These are phyloP conservation scores for Boeremia exigua DNA, from an alignment of 2,329 filamentous ascomycete genomes.

Conservation along the genomic window DNA sequence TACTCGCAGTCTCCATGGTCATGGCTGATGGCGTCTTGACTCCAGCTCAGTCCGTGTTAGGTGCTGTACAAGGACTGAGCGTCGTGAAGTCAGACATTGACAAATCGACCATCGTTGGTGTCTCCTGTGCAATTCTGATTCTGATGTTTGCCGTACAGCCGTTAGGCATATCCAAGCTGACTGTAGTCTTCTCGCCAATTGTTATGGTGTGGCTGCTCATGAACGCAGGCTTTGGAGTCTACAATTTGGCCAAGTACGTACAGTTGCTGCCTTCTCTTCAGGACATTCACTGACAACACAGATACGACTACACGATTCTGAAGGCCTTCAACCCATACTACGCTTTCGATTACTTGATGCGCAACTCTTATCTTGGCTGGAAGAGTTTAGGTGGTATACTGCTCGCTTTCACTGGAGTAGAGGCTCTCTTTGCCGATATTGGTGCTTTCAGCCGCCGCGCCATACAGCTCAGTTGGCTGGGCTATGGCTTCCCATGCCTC, in stretches of 20 bases:
- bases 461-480: constrained; percentile 76
- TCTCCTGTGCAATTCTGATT: constrained; percentile 69
- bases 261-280: not conserved
- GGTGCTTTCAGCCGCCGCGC: constrained; percentile 73
- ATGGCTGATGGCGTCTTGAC: constrained; percentile 72
- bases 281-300: not conserved
- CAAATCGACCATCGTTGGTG: constrained; percentile 65
- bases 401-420: constrained; percentile 76
- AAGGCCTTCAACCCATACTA: constrained; percentile 63
- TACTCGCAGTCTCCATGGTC: constrained; percentile 71
- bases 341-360: constrained; percentile 65
- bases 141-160: constrained; percentile 70
- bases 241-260: constrained; percentile 47
- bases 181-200: constrained; percentile 68
- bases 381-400: constrained; percentile 72
- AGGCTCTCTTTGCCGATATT: constrained; percentile 78
- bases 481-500: constrained; percentile 71
- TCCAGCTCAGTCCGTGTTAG: constrained; percentile 72
- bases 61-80: constrained; percentile 67
- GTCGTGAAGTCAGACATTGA: constrained; percentile 65
- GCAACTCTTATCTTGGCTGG: constrained; percentile 68
- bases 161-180: constrained; percentile 67
- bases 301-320: constrained; percentile 57
- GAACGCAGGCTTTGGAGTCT: constrained; percentile 68
- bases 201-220: constrained; percentile 71